Evolutionary conservation across 2,329 filamentous ascomycete genomes (phyloP), one percentile per base, ranked within the genome.

Genomic region (Trichoderma cornu-damae): DNA sequence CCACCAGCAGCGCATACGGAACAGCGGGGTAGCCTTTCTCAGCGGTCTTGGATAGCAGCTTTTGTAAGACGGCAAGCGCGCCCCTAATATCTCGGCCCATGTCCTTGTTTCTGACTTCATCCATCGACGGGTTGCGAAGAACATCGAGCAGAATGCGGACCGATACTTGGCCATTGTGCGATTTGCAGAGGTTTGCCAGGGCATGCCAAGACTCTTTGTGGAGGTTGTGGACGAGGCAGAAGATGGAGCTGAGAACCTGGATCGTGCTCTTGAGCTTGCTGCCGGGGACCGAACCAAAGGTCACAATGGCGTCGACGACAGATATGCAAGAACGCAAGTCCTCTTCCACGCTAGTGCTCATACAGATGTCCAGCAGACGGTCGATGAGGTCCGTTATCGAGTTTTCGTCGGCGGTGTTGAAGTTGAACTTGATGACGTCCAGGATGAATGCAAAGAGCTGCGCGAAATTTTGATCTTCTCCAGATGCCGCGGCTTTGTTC

Each of bases 391-490:
- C 75, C 51, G 78, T 78, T 18, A 88, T 77, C 44, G 86, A 81
- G 30, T 77, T 71, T 61, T 88, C 85, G 61, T 80, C 79, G 22
- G 87, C 83, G 30, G 84, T 79, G 62, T 85, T 87, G 68, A 85
- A 87, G 67, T 86, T 89, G 75, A 89, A 91, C 67, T 89, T 90
- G 73, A 89, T 83, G 54, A 89, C 77, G 61, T 88, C 83, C 58
- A 80, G 79, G 54, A 87, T 77, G 62, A 85, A 88, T 11, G 75
- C 71, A 65, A 90, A 90, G 2, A 90, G 71, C 47, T 81, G 79
- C 2, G 79, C 73, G 53, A 91, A 75, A 64, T 83, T 85, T 62
- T 79, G 79, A 60, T 87, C 84, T 65, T 86, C 83, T 26, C 74
- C 77, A 3, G 73, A 72, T 4, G 67, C 68, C 20, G 72, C 68